phyloP scores from a whole-genome alignment of 371 early-diverging fungal species.

The Mucor piriformis region DNA sequence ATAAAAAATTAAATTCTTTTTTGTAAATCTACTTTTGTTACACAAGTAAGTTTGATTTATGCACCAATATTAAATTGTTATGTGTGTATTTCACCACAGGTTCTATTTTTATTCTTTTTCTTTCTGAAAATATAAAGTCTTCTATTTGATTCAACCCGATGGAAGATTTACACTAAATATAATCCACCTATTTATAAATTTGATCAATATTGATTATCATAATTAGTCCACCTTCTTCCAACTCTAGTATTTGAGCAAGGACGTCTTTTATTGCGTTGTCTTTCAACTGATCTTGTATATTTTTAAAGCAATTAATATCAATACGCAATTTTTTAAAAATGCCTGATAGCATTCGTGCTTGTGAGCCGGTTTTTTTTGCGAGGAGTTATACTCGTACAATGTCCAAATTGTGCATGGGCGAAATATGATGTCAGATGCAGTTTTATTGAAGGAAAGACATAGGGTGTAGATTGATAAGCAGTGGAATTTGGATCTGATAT shows the following conservation, averaged over 20 bases:
- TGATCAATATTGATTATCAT: slow-evolving; percentile 6
- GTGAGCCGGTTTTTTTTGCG: slow-evolving; percentile 13
- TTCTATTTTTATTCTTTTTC: too few relatives aligned
- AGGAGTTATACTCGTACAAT: slow-evolving; percentile 10
- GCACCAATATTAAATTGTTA: too few relatives aligned
- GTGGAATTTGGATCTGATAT: slow-evolving; percentile 17
- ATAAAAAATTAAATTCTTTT: not conserved
- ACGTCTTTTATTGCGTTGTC: slow-evolving; percentile 10
- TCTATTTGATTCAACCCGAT: too few relatives aligned
- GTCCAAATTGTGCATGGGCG: slow-evolving; percentile 16
- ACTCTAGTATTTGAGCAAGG: slow-evolving; percentile 12
- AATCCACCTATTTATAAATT: too few relatives aligned
- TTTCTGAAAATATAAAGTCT: too few relatives aligned
- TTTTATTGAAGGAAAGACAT: slow-evolving; percentile 16
- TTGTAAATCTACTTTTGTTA: too few relatives aligned
- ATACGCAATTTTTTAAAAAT: slow-evolving; percentile 13
- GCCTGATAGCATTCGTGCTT: slow-evolving; percentile 12
- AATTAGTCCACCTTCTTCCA: slow-evolving; percentile 7
- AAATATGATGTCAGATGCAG: slow-evolving; percentile 15
- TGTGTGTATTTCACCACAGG: too few relatives aligned
- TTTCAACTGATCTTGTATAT: slow-evolving; percentile 13
- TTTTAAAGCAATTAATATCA: slow-evolving; percentile 10
- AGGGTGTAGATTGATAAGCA: slow-evolving; percentile 21
- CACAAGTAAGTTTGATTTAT: too few relatives aligned
- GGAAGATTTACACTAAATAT: too few relatives aligned